phyloP scores from a whole-genome alignment of 2,329 filamentous ascomycete genomes.

The Fusarium ambrosium region DNA sequence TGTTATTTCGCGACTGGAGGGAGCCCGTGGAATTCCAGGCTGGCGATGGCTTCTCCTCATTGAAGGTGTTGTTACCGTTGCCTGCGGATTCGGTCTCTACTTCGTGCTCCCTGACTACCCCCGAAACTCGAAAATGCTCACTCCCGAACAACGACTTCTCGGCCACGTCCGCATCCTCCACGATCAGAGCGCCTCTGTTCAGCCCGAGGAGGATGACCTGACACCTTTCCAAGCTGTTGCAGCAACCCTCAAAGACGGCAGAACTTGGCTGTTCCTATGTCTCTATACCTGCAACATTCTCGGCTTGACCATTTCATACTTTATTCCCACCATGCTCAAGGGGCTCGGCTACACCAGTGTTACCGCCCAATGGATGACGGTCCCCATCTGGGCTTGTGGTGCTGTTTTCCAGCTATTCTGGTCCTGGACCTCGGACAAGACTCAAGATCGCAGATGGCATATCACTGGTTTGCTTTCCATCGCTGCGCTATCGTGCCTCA shows the following conservation, averaged over 20 bases:
- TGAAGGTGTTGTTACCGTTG: conserved; percentile 21
- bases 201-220: neutral
- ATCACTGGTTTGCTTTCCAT: conserved; percentile 5
- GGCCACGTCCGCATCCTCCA: conserved; percentile 18
- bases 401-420: conserved; percentile 17
- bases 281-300: conserved; percentile 64
- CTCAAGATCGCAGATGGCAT: conserved; percentile 21
- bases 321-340: conserved; percentile 66
- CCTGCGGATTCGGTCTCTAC: conserved; percentile 7
- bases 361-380: conserved; percentile 50
- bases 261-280: conserved; percentile 61
- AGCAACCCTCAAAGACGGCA: conserved; percentile 7
- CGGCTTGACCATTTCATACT: conserved; percentile 64
- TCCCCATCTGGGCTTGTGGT: conserved; percentile 26
- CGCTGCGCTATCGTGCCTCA: conserved; percentile 4
- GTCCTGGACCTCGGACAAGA: conserved; percentile 25
- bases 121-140: conserved; percentile 13
- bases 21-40: conserved; percentile 24
- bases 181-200: conserved; percentile 9
- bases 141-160: conserved; percentile 9
- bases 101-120: conserved; percentile 30
- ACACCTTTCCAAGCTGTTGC: conserved; percentile 13
- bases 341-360: conserved; percentile 60
- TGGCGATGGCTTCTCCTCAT: conserved; percentile 30
- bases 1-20: conserved; percentile 19